Conservation (phyloP, 768 basidiomycete species). For the Sporobolomyces phaffii region DNA sequence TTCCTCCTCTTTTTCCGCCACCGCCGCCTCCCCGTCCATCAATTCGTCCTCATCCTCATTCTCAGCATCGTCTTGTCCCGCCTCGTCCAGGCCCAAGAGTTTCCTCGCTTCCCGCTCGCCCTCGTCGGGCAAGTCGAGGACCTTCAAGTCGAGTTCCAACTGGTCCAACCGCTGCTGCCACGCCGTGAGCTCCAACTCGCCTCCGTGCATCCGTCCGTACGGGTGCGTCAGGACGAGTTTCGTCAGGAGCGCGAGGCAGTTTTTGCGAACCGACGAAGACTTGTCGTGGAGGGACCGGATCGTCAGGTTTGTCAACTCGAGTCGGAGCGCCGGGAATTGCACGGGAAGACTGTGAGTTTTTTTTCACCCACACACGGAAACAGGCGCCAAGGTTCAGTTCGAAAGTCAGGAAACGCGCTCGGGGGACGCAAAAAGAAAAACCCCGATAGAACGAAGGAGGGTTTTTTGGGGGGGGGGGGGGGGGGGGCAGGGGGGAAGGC, state of each 20-base stretch:
- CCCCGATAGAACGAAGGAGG: no score
- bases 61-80: no score
- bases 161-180: slow-evolving; percentile 69
- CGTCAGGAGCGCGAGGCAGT: slow-evolving; percentile 67
- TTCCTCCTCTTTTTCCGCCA: slow-evolving; percentile 11
- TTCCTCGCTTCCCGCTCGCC: slow-evolving; percentile 47
- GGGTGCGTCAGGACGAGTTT: slow-evolving; percentile 80
- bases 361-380: no score
- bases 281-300: slow-evolving; percentile 82
- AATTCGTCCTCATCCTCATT: slow-evolving; percentile 46
- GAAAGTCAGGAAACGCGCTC: no score
- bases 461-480: no score
- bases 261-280: slow-evolving; percentile 76
- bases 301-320: slow-evolving; percentile 67
- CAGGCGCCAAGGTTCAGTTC: no score
- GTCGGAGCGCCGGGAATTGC: slow-evolving; percentile 81
- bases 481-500: neutral
- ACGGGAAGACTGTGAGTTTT: slow-evolving; percentile 53
- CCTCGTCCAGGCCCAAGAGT: slow-evolving; percentile 56
- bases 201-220: slow-evolving; percentile 76
- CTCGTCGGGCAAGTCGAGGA: slow-evolving; percentile 56
- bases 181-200: slow-evolving; percentile 61
- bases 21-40: slow-evolving; percentile 19
- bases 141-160: slow-evolving; percentile 60
- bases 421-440: no score